Base-by-base conservation (phyloP, 441 rosid species). In the Gossypium laxum region DNA sequence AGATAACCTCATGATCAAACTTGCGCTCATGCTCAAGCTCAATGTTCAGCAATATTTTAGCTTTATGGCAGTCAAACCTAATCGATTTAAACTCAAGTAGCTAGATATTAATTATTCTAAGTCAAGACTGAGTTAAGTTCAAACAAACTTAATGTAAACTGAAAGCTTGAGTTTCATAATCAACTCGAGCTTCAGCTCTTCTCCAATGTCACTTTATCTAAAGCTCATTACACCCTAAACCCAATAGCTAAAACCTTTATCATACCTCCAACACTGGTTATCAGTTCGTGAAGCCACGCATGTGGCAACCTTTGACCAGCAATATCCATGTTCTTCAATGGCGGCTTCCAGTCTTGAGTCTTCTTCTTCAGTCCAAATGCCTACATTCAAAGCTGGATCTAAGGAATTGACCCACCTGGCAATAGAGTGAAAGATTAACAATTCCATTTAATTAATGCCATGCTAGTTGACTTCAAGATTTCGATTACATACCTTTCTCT, bases 251-350 rank as follows among this genome's bases (percentile, higher is more conserved):
- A 67, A 54, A 59, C 67, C 52, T 43, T 69, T 15, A 15, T 5
- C 62, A 51, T 82, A 90, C 93, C 98, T 91, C 82, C 79, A 61
- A 76, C 98, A 93, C 69, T 87, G 89, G 66, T 73, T 93, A 75
- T 93, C 97, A 12, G 98, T 94, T 69, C 98, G 94, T 71, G 85
- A 74, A 65, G 88, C 65, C 77, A 94, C 28, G 69, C 50, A 72
- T 52, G 81, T 72, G 72, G 99, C 94, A 72, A 94, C 78, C 80
- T 84, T 91, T 45, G 97, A 79, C 99, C 99, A 94, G 78, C 81
- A 66, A 78, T 81, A 68, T 59, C 93, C 92, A 56, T 81, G 82
- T 78, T 88, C 86, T 76, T 74, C 67, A 71, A 86, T 75, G 19
- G 90, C 93, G 60, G 82, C 86, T 75, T 83, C 85, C 78, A 94